Percentiles rank a stretch among this genome's conserved stretches.
phyloP scores from a whole-genome alignment of 164 flowering plant species.

The Amborella trichopoda region DNA sequence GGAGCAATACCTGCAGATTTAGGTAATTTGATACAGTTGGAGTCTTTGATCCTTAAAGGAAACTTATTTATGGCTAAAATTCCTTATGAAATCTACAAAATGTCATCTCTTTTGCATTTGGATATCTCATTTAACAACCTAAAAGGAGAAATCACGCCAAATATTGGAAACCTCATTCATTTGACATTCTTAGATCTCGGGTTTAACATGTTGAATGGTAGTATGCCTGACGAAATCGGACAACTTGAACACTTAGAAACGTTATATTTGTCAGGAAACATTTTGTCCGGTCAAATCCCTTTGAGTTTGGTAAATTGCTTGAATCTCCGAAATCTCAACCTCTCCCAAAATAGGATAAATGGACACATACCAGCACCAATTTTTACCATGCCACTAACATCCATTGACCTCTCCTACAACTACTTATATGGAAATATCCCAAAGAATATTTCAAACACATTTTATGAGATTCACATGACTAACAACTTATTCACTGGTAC shows the following conservation, averaged over 20 bases:
- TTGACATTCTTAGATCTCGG: too few species aligned
- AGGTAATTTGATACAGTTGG: constrained; percentile 39
- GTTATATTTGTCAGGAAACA: constrained; percentile 65
- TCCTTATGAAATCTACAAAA: too few species aligned
- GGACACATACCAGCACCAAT: constrained; percentile 63
- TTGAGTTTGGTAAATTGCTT: constrained; percentile 58
- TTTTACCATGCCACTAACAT: constrained; percentile 46
- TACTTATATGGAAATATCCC: constrained; percentile 53
- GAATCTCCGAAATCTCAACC: constrained; percentile 70
- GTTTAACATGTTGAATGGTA: too few species aligned
- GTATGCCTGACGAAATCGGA: too few species aligned
- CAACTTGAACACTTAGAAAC: constrained; percentile 66
- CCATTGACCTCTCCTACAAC: constrained; percentile 70
- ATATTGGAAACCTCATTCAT: too few species aligned
- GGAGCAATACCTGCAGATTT: constrained; percentile 60
- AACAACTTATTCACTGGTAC: constrained; percentile 36
- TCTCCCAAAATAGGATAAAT: constrained; percentile 50
- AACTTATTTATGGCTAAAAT: constrained; percentile 63
- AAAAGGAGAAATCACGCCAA: too few species aligned
- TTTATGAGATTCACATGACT: constrained; percentile 68
- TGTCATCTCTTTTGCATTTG: too few species aligned
- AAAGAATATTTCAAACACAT: constrained; percentile 63
- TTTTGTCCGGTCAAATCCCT: constrained; percentile 66
- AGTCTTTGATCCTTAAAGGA: constrained; percentile 55
- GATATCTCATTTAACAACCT: too few species aligned